These are phyloP conservation scores for Sphaerostilbella broomeana DNA, from an alignment of 2,329 filamentous ascomycete species.

Conservation along the genomic window DNA sequence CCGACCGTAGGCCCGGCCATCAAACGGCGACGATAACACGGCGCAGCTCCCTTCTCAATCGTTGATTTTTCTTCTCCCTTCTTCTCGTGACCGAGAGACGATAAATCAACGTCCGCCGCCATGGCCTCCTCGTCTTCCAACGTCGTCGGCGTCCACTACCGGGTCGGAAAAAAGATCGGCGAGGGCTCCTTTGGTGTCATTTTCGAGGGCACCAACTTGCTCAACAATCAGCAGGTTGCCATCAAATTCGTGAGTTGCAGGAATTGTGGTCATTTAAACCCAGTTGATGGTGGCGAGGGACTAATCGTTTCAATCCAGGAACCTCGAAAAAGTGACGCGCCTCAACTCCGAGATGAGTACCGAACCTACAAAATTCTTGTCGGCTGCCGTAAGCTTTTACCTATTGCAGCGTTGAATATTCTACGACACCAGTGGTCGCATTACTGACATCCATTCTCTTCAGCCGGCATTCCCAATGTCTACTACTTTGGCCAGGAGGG, in stretches of 20 bases:
- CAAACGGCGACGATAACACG: constrained; percentile 7
- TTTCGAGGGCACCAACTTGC: constrained; percentile 94
- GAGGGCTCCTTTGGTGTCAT: constrained; percentile 98
- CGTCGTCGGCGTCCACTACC: constrained; percentile 97
- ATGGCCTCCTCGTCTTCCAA: constrained; percentile 92
- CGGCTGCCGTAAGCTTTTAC: constrained; percentile 75
- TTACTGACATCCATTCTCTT: too few species aligned
- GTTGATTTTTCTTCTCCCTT: not conserved
- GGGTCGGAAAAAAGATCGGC: constrained; percentile 98
- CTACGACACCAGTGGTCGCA: too few species aligned
- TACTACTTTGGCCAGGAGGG: constrained; percentile 99
- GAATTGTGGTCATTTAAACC: too few species aligned
- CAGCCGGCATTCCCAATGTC: constrained; percentile 97
- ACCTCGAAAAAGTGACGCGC: constrained; percentile 97
- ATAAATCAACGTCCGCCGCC: constrained; percentile 21
- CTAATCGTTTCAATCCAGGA: constrained; percentile 51
- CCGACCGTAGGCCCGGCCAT: constrained; percentile 11
- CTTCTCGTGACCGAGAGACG: too few species aligned
- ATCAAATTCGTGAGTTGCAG: constrained; percentile 85
- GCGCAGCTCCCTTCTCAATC: not conserved
- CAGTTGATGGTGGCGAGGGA: not conserved
- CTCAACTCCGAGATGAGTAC: constrained; percentile 96
- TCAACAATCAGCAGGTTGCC: constrained; percentile 98
- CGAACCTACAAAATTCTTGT: constrained; percentile 99
- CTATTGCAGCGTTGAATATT: too few species aligned